These are phyloP conservation scores for Setaria viridis DNA, from an alignment of 202 grass and related monocot genomes.

Conservation along the genomic window DNA sequence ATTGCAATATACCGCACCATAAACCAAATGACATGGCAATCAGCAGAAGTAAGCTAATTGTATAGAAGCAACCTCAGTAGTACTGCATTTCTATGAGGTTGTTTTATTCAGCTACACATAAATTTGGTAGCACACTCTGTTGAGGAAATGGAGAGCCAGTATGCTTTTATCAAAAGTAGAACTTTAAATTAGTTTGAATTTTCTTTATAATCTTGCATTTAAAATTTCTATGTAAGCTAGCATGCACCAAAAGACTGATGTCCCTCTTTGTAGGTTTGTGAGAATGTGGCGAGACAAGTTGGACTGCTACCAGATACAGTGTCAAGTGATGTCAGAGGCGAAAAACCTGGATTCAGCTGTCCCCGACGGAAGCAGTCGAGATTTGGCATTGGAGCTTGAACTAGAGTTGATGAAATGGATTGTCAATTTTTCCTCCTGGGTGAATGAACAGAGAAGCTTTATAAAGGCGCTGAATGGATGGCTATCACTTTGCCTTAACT, in stretches of 20 bases:
- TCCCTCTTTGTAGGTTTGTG: constrained; percentile 63
- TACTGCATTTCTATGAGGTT: constrained; percentile 6
- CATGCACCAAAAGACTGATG: constrained; percentile 33
- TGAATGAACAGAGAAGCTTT: constrained; percentile 81
- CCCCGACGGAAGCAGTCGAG: constrained; percentile 42
- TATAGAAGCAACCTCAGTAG: constrained; percentile 10
- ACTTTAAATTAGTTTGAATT: constrained; percentile 18
- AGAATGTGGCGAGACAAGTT: constrained; percentile 85
- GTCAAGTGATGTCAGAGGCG: constrained; percentile 60
- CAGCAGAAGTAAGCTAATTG: not conserved
- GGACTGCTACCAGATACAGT: constrained; percentile 77
- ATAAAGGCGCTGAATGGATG: constrained; percentile 88
- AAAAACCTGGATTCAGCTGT: constrained; percentile 68
- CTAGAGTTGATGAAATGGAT: constrained; percentile 87
- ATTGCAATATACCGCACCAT: not conserved
- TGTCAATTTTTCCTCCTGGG: constrained; percentile 76
- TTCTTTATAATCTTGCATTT: constrained; percentile 22
- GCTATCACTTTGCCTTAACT: constrained; percentile 80
- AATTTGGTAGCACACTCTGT: not conserved
- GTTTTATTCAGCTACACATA: constrained; percentile 4
- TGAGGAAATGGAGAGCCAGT: not conserved
- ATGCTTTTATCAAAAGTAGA: not conserved
- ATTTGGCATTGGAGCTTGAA: constrained; percentile 74
- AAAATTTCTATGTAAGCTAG: not conserved
- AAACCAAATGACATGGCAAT: not conserved